Conservation (phyloP, 768 basidiomycete species). For the Boletus vermiculosoides region DNA sequence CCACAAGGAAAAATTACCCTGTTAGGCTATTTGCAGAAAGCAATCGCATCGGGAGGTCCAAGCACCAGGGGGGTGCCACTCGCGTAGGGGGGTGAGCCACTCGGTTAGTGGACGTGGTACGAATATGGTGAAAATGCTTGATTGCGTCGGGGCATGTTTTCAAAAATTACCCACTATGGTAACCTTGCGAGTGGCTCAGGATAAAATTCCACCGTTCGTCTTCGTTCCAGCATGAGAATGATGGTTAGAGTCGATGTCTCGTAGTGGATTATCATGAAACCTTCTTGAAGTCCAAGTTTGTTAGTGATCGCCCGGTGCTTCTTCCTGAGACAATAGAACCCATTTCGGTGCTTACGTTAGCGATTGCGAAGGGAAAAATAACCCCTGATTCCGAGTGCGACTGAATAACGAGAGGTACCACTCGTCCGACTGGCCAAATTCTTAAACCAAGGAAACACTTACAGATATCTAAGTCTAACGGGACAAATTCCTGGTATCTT, state of each 20-base stretch:
- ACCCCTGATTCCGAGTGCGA: background rate
- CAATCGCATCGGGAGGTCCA: constrained; percentile 21
- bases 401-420: background rate
- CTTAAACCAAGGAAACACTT: background rate
- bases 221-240: background rate
- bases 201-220: background rate
- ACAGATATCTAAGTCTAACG: background rate
- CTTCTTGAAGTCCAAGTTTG: background rate
- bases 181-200: constrained; percentile 13
- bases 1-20: constrained; percentile 20
- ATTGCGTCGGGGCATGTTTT: constrained; percentile 25
- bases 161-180: constrained; percentile 10
- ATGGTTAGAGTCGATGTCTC: background rate
- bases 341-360: constrained; percentile 6
- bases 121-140: constrained; percentile 11
- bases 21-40: constrained; percentile 17
- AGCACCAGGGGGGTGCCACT: constrained; percentile 18
- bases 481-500: background rate
- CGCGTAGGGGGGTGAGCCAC: constrained; percentile 22
- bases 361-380: background rate
- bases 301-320: constrained; percentile 1
- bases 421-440: background rate
- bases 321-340: constrained; percentile 8
- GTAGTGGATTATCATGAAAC: background rate
- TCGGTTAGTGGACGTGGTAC: constrained; percentile 16